Conservation (phyloP, 176 grass and related monocot species). For the Secale cereale region DNA sequence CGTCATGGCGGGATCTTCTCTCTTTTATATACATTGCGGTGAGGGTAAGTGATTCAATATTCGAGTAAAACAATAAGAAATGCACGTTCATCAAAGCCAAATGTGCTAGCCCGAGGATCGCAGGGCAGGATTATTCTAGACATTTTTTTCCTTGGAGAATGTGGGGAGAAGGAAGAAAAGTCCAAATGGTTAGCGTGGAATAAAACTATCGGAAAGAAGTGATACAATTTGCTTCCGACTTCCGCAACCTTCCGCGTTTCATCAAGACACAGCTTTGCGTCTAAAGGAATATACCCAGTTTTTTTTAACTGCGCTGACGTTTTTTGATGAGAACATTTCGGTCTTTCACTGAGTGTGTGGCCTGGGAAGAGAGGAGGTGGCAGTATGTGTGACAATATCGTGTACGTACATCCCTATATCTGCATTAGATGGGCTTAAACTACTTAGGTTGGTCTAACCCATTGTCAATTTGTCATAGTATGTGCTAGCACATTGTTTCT, state of each 20-base stretch:
- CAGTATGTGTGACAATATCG: neutral
- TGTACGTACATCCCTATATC: neutral
- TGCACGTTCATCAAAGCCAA: neutral
- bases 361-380: too few species aligned
- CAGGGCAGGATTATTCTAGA: neutral
- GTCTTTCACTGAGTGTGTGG: neutral
- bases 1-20: neutral
- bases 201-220: neutral
- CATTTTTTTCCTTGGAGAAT: neutral
- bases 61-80: neutral
- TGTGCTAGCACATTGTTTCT: slow-evolving; percentile 6
- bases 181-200: neutral
- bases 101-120: neutral
- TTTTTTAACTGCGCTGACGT: neutral
- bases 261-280: neutral
- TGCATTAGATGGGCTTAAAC: neutral
- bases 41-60: neutral
- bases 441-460: neutral
- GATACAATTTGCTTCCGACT: neutral
- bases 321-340: neutral
- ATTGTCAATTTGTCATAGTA: neutral
- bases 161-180: neutral
- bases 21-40: neutral
- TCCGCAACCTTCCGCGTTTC: neutral
- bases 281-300: neutral